Percentiles rank a stretch among this genome's conserved stretches.
These are phyloP conservation scores for Eleusine indica DNA, from an alignment of 176 grass and related monocot species.

Conservation along the genomic window DNA sequence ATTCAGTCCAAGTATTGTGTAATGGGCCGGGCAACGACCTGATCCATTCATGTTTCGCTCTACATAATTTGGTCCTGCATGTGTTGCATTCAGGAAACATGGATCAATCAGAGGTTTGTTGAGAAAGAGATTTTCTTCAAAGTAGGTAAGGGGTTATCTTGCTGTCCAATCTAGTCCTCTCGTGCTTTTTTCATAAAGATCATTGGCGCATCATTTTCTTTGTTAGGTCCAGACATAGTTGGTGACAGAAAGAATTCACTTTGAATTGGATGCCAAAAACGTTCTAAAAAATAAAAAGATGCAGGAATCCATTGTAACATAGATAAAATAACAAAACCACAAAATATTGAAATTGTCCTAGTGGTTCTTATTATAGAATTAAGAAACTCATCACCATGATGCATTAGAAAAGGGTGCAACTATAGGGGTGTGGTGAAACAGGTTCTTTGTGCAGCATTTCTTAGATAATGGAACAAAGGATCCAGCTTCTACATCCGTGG, in stretches of 20 bases:
- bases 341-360: background rate
- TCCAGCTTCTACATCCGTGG: no score
- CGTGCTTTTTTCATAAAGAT: background rate
- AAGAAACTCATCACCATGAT: background rate
- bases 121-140: background rate
- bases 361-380: no score
- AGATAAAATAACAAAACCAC: background rate
- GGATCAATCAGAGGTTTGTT: slow-evolving; percentile 27
- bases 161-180: slow-evolving; percentile 32
- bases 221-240: slow-evolving; percentile 41
- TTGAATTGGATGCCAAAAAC: background rate
- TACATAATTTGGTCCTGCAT: background rate
- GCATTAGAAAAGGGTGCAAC: background rate
- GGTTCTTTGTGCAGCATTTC: no score
- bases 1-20: no score
- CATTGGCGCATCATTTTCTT: slow-evolving; percentile 27
- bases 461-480: no score
- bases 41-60: background rate
- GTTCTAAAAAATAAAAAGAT: background rate
- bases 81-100: slow-evolving; percentile 11
- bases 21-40: background rate
- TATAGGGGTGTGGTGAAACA: no score
- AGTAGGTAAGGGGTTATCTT: slow-evolving; percentile 14
- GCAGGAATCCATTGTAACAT: background rate
- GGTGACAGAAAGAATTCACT: background rate